Conservation (phyloP, 805 yeast genomes). For the Kockiozyma suomiensis region DNA sequence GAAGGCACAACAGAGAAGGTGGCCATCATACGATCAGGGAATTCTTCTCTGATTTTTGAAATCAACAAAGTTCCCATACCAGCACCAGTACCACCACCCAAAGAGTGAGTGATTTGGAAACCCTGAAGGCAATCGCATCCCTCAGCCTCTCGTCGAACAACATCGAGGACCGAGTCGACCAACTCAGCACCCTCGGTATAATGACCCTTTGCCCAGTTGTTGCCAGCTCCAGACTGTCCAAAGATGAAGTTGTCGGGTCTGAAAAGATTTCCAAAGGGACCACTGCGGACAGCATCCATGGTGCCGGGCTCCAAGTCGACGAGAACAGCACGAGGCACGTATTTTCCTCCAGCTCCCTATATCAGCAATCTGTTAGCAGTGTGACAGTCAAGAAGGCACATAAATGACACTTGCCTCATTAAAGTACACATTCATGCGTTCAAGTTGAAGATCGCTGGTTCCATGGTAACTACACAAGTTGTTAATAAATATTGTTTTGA, state of each 20-base stretch:
- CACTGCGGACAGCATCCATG: slow-evolving; percentile 78
- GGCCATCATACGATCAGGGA: slow-evolving; percentile 95
- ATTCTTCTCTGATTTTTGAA: slow-evolving; percentile 86
- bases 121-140: slow-evolving; percentile 93
- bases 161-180: slow-evolving; percentile 89
- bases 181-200: slow-evolving; percentile 97
- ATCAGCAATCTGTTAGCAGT: background rate
- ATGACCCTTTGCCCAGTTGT: slow-evolving; percentile 97
- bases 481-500: too few species aligned
- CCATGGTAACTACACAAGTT: slow-evolving; percentile 35
- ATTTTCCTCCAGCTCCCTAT: slow-evolving; percentile 75
- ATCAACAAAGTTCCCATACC: slow-evolving; percentile 94
- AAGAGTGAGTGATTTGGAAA: slow-evolving; percentile 83
- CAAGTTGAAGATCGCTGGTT: slow-evolving; percentile 39
- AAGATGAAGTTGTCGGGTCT: slow-evolving; percentile 90
- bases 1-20: slow-evolving; percentile 95
- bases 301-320: slow-evolving; percentile 96
- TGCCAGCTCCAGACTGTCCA: slow-evolving; percentile 94
- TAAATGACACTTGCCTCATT: slow-evolving; percentile 51
- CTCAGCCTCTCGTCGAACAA: slow-evolving; percentile 91
- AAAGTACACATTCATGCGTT: slow-evolving; percentile 78
- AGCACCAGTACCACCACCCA: slow-evolving; percentile 96
- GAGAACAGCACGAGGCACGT: slow-evolving; percentile 91
- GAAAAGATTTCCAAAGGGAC: slow-evolving; percentile 77
- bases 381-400: background rate